Evolutionary conservation across 202 grass and related monocot genomes (phyloP).

Genomic region (Dendrocalamus latiflorus): DNA sequence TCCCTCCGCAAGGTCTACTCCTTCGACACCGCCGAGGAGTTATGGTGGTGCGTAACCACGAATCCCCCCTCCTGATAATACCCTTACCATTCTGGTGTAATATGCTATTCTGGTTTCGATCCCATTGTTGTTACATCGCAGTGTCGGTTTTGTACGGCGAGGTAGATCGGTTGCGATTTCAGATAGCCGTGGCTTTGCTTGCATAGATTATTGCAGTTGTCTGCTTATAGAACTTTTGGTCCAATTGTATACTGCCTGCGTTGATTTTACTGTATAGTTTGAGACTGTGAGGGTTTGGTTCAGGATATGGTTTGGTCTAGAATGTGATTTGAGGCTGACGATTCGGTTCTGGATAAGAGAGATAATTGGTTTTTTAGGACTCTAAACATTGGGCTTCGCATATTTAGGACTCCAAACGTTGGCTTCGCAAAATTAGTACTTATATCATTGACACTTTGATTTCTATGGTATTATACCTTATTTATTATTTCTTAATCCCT

Average conservation of each 20-base stretch:
- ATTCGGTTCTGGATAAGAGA: background rate
- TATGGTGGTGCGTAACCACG: slow-evolving; percentile 57
- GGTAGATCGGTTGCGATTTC: background rate
- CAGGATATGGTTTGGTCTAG: background rate
- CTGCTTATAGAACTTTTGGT: background rate
- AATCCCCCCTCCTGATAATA: background rate
- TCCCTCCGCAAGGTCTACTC: slow-evolving; percentile 72
- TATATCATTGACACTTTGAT: no score
- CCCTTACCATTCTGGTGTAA: background rate
- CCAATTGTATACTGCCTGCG: background rate
- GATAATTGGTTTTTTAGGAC: no score
- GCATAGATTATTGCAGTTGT: background rate
- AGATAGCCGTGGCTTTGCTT: background rate
- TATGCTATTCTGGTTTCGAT: background rate
- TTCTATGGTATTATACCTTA: no score
- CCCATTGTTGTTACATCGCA: background rate
- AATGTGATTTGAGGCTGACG: background rate
- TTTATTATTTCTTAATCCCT: no score
- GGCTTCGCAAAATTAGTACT: no score
- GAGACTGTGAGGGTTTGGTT: background rate
- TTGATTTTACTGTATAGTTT: background rate
- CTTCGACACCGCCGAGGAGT: slow-evolving; percentile 90
- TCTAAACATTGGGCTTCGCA: no score
- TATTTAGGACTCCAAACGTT: no score
- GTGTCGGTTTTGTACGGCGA: background rate